These are phyloP conservation scores for Scortechinia acanthostroma DNA, from an alignment of 2,329 filamentous ascomycete species.

Conservation along the genomic window DNA sequence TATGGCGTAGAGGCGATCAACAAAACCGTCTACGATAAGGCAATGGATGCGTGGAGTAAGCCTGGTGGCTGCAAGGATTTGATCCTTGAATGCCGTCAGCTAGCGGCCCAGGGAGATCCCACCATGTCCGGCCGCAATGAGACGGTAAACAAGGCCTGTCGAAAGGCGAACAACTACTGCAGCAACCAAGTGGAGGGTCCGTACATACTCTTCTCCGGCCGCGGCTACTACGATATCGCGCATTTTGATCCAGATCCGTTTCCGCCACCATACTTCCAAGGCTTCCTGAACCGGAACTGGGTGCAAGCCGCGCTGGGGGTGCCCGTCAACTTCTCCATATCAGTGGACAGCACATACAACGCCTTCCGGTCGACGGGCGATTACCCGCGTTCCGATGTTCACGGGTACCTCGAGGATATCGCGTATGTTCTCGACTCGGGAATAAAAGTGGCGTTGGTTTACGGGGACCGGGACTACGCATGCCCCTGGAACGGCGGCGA, in stretches of 20 bases:
- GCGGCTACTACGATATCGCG: conserved; percentile 46
- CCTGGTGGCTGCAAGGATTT: conserved; percentile 39
- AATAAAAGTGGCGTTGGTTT: conserved; percentile 41
- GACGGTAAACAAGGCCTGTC: conserved; percentile 30
- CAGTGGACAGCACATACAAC: conserved; percentile 25
- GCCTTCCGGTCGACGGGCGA: conserved; percentile 22
- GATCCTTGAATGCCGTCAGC: conserved; percentile 35
- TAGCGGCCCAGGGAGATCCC: conserved; percentile 35
- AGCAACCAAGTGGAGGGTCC: conserved; percentile 29
- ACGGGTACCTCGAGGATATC: conserved; percentile 24
- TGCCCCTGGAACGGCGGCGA: conserved; percentile 46
- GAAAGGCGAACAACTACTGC: conserved; percentile 33
- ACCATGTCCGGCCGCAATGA: conserved; percentile 27
- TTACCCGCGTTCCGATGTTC: conserved; percentile 9
- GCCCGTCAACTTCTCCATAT: conserved; percentile 42
- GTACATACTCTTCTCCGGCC: conserved; percentile 29
- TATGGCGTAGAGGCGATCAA: conserved; percentile 45
- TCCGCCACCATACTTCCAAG: conserved; percentile 35
- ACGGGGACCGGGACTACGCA: conserved; percentile 45
- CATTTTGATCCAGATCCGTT: conserved; percentile 36
- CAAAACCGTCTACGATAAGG: conserved; percentile 32
- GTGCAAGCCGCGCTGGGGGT: conserved; percentile 45
- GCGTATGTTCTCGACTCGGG: conserved; percentile 42
- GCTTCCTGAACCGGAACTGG: conserved; percentile 40
- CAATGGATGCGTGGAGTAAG: conserved; percentile 30